A percentile compares a stretch with the other conserved stretches of the same genome.
These are phyloP conservation scores for Alliaria petiolata DNA, from an alignment of 345 rosid genomes.

Conservation along the genomic window DNA sequence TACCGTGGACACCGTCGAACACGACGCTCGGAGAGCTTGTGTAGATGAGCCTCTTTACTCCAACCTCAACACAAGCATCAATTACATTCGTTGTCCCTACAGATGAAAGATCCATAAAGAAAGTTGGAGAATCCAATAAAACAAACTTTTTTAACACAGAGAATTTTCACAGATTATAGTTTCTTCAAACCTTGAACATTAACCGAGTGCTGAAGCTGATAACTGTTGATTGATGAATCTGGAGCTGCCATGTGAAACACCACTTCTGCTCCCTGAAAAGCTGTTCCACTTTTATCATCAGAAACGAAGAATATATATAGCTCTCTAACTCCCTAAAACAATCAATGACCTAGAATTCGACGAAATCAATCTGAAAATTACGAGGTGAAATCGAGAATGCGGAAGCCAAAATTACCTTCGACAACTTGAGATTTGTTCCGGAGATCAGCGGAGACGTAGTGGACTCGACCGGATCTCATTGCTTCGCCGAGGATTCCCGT, in stretches of 20 bases:
- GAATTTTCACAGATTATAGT: not conserved
- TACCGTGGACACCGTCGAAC: slow-evolving; percentile 70
- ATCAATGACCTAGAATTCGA: not conserved
- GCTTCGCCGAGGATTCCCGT: slow-evolving; percentile 63
- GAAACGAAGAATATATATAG: not conserved
- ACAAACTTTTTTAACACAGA: not conserved
- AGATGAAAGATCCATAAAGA: slow-evolving; percentile 7
- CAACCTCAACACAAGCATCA: slow-evolving; percentile 69
- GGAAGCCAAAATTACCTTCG: slow-evolving; percentile 40
- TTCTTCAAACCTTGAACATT: slow-evolving; percentile 67
- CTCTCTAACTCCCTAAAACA: not conserved
- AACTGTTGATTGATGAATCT: slow-evolving; percentile 74
- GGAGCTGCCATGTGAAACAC: slow-evolving; percentile 99
- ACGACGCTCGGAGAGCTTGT: slow-evolving; percentile 97
- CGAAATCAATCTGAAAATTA: not conserved
- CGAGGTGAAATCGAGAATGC: no score
- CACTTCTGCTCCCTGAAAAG: slow-evolving; percentile 67
- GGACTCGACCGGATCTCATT: slow-evolving; percentile 61
- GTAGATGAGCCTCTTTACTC: slow-evolving; percentile 82
- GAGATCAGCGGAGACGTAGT: slow-evolving; percentile 64
- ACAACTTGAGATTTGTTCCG: slow-evolving; percentile 69
- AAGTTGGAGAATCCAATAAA: not conserved
- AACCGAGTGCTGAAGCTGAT: slow-evolving; percentile 81
- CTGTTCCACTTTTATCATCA: slow-evolving; percentile 35
- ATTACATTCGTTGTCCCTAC: slow-evolving; percentile 78